Evolutionary conservation across 1,139 yeast genomes (phyloP), one percentile per base, ranked within the genome.

Genomic region (Hyphopichia khmerensis): DNA sequence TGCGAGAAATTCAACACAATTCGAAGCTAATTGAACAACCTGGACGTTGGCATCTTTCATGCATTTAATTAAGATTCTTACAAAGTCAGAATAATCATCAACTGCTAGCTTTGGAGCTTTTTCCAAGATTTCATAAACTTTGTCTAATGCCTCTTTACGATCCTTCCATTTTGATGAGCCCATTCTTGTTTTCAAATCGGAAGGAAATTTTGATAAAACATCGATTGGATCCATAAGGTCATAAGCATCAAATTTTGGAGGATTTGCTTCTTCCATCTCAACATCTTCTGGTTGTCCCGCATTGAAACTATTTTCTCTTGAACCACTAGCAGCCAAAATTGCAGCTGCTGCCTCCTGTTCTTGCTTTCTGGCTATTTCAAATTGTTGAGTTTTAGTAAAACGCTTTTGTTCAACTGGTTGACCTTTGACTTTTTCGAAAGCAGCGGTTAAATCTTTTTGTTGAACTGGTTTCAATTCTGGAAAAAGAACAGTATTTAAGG

Each of bases 11-110:
- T 77, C 81, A 17, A 85, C 68, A 43, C 88, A 80, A 44, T 81
- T 80, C 1, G 96, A 87, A 0, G 97, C 91, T 33, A 85, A 59
- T 24, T 86, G 84, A 0, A 89, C 96, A 13, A 88, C 96, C 61
- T 86, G 93, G 42, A 91, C 76, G 59, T 95, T 95, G 3, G 95
- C 96, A 66, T 93, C 99, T 56, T 83, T 87, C 64, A 91, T 74
- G 49, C 91, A 80, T 50, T 82, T 85, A n/a, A 85, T 80, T 51
- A 89, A 72, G 1, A 75, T 60, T 45, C 83, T 69, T 17, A 84
- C 65, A 13, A 91, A 61, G 2, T 77, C 83, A 4, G 77, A 54
- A 58, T 84, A 90, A 57, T 91, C 96, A 42, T 59, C 75, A 16
- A 45, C 47, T 2, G 52, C 60, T 35, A 72, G 49, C 44, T 66